Conservation (phyloP, 371 early-diverging fungal species). For the Mucor plumbeus region DNA sequence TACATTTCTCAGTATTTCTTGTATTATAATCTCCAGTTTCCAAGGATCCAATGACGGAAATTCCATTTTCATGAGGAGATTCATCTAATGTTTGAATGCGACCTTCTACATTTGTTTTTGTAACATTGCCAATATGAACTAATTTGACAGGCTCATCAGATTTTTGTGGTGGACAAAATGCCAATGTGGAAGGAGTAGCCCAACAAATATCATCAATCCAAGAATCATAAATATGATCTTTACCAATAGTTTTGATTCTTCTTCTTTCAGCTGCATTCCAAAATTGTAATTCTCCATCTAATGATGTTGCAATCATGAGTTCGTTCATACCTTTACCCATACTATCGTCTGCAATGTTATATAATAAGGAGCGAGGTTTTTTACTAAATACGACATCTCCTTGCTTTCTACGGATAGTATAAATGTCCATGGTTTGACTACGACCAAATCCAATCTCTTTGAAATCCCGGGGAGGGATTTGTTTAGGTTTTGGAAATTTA, state of each 20-base stretch:
- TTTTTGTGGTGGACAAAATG: constrained; percentile 24
- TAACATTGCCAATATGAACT: constrained; percentile 20
- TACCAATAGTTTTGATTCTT: constrained; percentile 33
- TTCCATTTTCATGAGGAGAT: constrained; percentile 39
- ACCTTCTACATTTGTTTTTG: constrained; percentile 29
- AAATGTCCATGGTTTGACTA: constrained; percentile 16
- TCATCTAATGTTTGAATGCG: constrained; percentile 28
- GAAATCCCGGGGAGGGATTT: background rate
- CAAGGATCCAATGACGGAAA: constrained; percentile 27
- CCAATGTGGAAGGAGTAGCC: constrained; percentile 37
- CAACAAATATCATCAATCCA: constrained; percentile 49
- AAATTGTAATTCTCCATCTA: constrained; percentile 45
- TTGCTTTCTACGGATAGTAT: constrained; percentile 2
- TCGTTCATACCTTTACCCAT: constrained; percentile 21
- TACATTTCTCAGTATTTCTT: constrained; percentile 19
- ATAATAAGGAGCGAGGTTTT: constrained; percentile 43
- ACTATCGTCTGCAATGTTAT: constrained; percentile 27
- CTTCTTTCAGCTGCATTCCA: constrained; percentile 28
- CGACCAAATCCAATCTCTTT: constrained; percentile 15
- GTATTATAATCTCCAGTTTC: constrained; percentile 21
- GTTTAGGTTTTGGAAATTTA: background rate
- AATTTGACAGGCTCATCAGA: constrained; percentile 20
- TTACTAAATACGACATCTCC: constrained; percentile 12
- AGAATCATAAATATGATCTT: constrained; percentile 25
- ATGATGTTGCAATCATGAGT: constrained; percentile 35